Evolutionary conservation across 768 basidiomycete species (phyloP).

Genomic region (Psilocybe cyanescens): DNA sequence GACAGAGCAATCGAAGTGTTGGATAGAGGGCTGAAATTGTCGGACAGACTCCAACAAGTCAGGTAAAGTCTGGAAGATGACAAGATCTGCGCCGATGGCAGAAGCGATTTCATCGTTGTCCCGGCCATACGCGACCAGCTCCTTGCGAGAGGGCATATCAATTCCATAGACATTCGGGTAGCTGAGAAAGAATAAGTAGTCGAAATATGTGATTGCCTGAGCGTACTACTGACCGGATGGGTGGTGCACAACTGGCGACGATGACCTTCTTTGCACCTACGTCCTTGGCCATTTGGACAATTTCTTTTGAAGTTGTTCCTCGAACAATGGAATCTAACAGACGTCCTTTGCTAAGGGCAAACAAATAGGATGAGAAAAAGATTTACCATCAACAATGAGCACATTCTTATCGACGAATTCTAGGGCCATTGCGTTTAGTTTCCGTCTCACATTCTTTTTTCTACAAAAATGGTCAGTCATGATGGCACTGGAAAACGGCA

Average conservation of each 20-base stretch:
- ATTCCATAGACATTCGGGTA: slow-evolving; percentile 98
- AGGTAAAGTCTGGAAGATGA: slow-evolving; percentile 91
- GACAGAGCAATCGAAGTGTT: slow-evolving; percentile 92
- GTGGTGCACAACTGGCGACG: slow-evolving; percentile 95
- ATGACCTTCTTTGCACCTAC: slow-evolving; percentile 97
- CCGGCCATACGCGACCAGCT: slow-evolving; percentile 87
- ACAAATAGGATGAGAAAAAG: neutral
- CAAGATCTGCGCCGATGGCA: slow-evolving; percentile 92
- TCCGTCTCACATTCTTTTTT: slow-evolving; percentile 91
- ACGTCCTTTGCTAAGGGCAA: neutral
- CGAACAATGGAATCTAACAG: slow-evolving; percentile 92
- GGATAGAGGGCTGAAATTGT: slow-evolving; percentile 79
- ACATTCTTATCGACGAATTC: slow-evolving; percentile 94
- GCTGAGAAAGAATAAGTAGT: slow-evolving; percentile 37
- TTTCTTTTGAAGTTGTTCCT: slow-evolving; percentile 98
- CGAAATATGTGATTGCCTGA: neutral
- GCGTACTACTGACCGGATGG: slow-evolving; percentile 71
- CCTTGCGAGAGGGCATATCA: slow-evolving; percentile 96
- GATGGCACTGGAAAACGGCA: neutral
- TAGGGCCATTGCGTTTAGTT: slow-evolving; percentile 97
- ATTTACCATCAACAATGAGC: slow-evolving; percentile 90
- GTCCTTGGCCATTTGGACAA: slow-evolving; percentile 99
- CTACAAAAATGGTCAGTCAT: slow-evolving; percentile 39
- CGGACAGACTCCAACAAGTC: slow-evolving; percentile 88
- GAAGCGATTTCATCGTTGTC: slow-evolving; percentile 71